Evolutionary conservation across 2,329 filamentous ascomycete species (phyloP).

Genomic region (Colletotrichum karsti): DNA sequence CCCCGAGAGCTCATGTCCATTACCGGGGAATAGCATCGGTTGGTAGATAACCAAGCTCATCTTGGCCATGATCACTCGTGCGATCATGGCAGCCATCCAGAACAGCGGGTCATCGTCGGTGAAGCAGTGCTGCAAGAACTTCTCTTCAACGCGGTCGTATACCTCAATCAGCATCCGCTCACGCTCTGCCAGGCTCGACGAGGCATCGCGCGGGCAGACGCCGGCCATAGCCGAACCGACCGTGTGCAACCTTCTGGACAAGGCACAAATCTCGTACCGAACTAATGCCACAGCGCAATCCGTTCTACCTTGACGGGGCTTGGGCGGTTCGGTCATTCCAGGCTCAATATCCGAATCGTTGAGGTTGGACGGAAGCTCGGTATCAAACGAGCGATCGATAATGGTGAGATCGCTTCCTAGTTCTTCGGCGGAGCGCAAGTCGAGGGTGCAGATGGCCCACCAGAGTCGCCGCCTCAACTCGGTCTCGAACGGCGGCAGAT

Average conservation of each 20-base stretch:
- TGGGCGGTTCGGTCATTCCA: conserved; percentile 54
- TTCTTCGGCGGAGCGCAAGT: conserved; percentile 63
- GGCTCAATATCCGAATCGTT: conserved; percentile 58
- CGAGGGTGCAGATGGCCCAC: conserved; percentile 67
- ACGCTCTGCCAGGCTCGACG: conserved; percentile 42
- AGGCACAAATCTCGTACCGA: conserved; percentile 59
- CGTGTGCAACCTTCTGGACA: conserved; percentile 45
- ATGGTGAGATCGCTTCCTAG: conserved; percentile 57
- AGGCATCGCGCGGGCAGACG: conserved; percentile 38
- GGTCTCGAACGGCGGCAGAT: conserved; percentile 64
- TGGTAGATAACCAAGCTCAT: conserved; percentile 82
- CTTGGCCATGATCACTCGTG: conserved; percentile 78
- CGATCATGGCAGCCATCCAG: conserved; percentile 74
- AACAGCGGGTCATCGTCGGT: conserved; percentile 63
- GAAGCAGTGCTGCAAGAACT: conserved; percentile 56
- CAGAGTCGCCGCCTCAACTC: conserved; percentile 69
- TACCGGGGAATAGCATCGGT: conserved; percentile 70
- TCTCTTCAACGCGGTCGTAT: conserved; percentile 61
- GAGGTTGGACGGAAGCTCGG: conserved; percentile 57
- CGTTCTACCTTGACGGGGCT: conserved; percentile 57
- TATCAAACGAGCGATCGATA: conserved; percentile 52
- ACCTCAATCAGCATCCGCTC: conserved; percentile 59
- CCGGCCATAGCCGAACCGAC: conserved; percentile 43
- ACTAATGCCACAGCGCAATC: conserved; percentile 59
- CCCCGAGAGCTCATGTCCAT: conserved; percentile 63